Conservation (phyloP, 2,329 filamentous ascomycete genomes). For the Phyllosticta citriasiana region DNA sequence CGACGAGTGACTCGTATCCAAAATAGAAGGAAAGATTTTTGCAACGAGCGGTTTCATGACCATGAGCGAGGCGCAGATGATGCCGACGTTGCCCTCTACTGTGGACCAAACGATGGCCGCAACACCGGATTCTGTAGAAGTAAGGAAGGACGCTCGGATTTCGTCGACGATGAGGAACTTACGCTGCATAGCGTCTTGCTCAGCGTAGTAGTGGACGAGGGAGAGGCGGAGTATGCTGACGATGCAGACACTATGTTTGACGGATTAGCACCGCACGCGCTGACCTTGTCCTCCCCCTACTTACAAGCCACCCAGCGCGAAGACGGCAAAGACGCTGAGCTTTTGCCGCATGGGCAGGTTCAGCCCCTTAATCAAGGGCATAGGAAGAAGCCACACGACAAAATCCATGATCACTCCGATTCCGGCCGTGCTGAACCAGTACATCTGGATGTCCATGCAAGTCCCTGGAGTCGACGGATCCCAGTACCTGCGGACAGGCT, state of each 20-base stretch:
- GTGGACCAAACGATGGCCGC: constrained; percentile 19
- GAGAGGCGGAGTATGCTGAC: constrained; percentile 26
- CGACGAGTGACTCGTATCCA: constrained; percentile 16
- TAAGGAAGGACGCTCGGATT: neutral
- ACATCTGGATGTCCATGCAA: constrained; percentile 22
- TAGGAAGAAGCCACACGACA: constrained; percentile 23
- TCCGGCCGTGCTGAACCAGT: constrained; percentile 22
- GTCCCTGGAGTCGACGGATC: constrained; percentile 19
- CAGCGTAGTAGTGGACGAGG: constrained; percentile 20
- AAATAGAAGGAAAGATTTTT: constrained; percentile 50
- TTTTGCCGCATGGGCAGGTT: constrained; percentile 26
- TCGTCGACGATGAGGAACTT: neutral
- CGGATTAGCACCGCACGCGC: neutral
- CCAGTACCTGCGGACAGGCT: constrained; percentile 24
- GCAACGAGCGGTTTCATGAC: constrained; percentile 56
- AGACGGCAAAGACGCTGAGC: constrained; percentile 25
- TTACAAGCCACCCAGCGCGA: constrained; percentile 30
- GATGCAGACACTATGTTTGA: constrained; percentile 19
- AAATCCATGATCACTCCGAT: constrained; percentile 25
- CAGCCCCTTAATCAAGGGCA: constrained; percentile 22
- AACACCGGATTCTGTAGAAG: neutral
- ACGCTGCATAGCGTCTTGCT: constrained; percentile 13
- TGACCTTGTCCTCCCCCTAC: constrained; percentile 4
- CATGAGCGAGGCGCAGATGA: constrained; percentile 75
- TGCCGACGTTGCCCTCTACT: constrained; percentile 76